These are phyloP conservation scores for Botrytis byssoidea DNA, from an alignment of 2,329 filamentous ascomycete genomes.

Conservation along the genomic window DNA sequence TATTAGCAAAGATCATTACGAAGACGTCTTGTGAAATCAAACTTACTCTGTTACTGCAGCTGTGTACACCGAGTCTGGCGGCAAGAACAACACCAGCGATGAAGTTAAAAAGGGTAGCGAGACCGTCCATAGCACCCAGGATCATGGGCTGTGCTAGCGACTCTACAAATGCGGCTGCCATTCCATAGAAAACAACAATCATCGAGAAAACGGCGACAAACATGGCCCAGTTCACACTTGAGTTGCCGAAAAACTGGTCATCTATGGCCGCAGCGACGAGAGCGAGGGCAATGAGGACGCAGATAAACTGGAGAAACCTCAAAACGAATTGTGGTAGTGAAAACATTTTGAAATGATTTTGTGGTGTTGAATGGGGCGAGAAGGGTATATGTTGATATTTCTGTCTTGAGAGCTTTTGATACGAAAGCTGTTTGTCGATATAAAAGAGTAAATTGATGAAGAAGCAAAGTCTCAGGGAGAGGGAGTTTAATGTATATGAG, in stretches of 20 bases:
- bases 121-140: slow-evolving; percentile 54
- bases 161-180: slow-evolving; percentile 55
- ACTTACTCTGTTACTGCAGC: slow-evolving; percentile 62
- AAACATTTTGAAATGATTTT: slow-evolving; percentile 26
- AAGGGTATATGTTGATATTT: not conserved
- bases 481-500: not conserved
- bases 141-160: slow-evolving; percentile 50
- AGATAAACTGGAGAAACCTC: slow-evolving; percentile 35
- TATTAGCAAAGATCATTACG: not conserved
- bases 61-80: slow-evolving; percentile 64
- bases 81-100: slow-evolving; percentile 69
- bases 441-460: not conserved
- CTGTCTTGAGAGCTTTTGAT: not conserved
- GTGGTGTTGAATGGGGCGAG: not conserved
- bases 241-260: slow-evolving; percentile 59
- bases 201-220: slow-evolving; percentile 67
- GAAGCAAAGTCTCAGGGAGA: not conserved
- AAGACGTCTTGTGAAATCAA: not conserved
- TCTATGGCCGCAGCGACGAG: slow-evolving; percentile 39
- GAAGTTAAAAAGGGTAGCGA: slow-evolving; percentile 64
- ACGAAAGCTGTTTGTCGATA: not conserved
- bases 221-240: slow-evolving; percentile 59
- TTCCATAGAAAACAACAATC: slow-evolving; percentile 62
- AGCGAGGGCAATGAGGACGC: slow-evolving; percentile 35
- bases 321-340: slow-evolving; percentile 30